Conservation (phyloP, 352 stramenopile genomes). For the Phytophthora vignae region DNA sequence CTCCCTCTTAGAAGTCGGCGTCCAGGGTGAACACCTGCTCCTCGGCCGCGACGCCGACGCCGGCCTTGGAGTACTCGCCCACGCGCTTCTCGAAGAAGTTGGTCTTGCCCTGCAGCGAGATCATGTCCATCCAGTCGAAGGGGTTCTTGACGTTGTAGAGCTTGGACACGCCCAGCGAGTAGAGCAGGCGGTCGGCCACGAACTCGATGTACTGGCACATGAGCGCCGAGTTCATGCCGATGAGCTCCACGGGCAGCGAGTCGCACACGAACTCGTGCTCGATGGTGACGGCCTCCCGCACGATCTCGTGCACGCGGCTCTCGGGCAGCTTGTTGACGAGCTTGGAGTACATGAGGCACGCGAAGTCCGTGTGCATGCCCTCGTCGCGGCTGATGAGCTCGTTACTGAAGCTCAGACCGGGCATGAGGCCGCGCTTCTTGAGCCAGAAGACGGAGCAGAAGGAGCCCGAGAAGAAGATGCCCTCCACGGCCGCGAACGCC, state of each 20-base stretch:
- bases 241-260: slow-evolving; percentile 98
- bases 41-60: slow-evolving; percentile 91
- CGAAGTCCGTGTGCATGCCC: slow-evolving; percentile 99
- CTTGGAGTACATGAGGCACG: slow-evolving; percentile 98
- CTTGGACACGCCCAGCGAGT: slow-evolving; percentile 92
- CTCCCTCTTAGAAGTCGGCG: slow-evolving; percentile 89
- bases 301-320: slow-evolving; percentile 94
- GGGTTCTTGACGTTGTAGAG: slow-evolving; percentile 96
- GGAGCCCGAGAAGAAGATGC: slow-evolving; percentile 99
- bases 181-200: slow-evolving; percentile 96
- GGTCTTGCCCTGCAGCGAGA: slow-evolving; percentile 93
- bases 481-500: slow-evolving; percentile 98
- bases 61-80: slow-evolving; percentile 98
- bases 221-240: slow-evolving; percentile 98
- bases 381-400: slow-evolving; percentile 99
- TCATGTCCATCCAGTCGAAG: slow-evolving; percentile 99
- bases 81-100: slow-evolving; percentile 99
- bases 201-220: slow-evolving; percentile 99
- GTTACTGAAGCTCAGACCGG: slow-evolving; percentile 98
- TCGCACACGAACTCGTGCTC: slow-evolving; percentile 98
- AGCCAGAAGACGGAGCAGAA: slow-evolving; percentile 99
- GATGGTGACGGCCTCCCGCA: slow-evolving; percentile 96
- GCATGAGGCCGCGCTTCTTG: slow-evolving; percentile 99
- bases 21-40: slow-evolving; percentile 95
- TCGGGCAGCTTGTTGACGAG: slow-evolving; percentile 96